Evolutionary conservation across 441 rosid species (phyloP), one percentile per base, ranked within the genome.

Genomic region (Viola pubescens): DNA sequence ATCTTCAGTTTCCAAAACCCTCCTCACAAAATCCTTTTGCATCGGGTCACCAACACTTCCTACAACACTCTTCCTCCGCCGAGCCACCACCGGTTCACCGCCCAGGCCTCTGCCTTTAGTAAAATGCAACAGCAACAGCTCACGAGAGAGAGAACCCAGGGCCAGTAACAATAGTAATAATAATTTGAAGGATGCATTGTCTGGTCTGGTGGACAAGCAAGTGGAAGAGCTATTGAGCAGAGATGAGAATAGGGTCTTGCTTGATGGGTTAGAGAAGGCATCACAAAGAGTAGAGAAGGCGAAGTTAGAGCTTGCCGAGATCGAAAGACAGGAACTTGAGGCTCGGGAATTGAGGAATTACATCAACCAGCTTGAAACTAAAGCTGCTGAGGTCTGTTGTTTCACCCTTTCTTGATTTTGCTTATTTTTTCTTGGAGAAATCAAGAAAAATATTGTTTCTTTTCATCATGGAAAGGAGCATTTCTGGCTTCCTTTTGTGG

Each of bases 271-370:
- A 66, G 90, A 82, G 58, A 77, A 71, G 61, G 96, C 97, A 26
- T 82, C 90, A n/a, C 52, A 55, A 73, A 83, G 94, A 56, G 96
- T 91, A 45, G 91, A 91, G 43, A 63, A 57, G 58, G 98, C 96
- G 19, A 82, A 71, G 77, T 67, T 66, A 61, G 80, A 80, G 59
- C 88, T 92, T 40, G 83, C 75, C 3, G 94, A 87, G 78, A 89
- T 92, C 61, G 84, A 82, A 78, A 79, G 79, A 61, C 89, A 82
- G 74, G 84, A 85, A 41, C 63, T 76, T 52, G 91, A 87, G 66
- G 86, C 88, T 38, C 73, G 67, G 54, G 66, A 67, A 68, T 26
- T 77, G 59, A 77, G 78, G 67, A 75, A 73, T 66, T 80, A 87
- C 64, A 64, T 89, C 61, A 74, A 75, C 56, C 67, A 82, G 70